A percentile compares a stretch with the other conserved stretches of the same genome.
Conservation (phyloP, 108 stramenopile species). For the Skeletonema potamos region DNA sequence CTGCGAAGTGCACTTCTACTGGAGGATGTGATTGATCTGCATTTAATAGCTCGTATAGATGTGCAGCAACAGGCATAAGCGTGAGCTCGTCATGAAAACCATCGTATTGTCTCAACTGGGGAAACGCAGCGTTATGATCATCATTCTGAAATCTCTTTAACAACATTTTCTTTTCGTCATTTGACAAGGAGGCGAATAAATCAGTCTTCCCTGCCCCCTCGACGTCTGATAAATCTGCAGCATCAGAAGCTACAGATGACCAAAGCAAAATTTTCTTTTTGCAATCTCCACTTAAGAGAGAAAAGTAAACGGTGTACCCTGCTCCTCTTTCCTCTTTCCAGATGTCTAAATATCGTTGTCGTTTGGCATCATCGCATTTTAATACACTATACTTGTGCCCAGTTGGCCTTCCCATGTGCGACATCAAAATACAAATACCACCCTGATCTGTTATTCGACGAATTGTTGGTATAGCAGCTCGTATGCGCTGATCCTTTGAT, state of each 20-base stretch:
- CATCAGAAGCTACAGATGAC: conserved; percentile 28
- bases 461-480: conserved; percentile 83
- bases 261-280: conserved; percentile 45
- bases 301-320: conserved; percentile 43
- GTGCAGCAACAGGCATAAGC: conserved; percentile 79
- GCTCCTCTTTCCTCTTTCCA: conserved; percentile 54
- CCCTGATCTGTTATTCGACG: conserved; percentile 58
- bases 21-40: conserved; percentile 9
- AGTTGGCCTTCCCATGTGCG: conserved; percentile 90
- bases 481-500: conserved; percentile 85
- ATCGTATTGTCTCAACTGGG: conserved; percentile 44
- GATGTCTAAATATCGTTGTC: conserved; percentile 44
- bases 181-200: conserved; percentile 31
- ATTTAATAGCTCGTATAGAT: conserved; percentile 77
- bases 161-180: conserved; percentile 32
- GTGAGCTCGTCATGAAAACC: conserved; percentile 64
- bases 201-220: conserved; percentile 38
- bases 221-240: not conserved
- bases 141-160: conserved; percentile 23
- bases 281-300: conserved; percentile 20
- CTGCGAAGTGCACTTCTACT: conserved; percentile 64
- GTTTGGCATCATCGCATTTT: not conserved
- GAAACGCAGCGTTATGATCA: conserved; percentile 8
- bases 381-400: conserved; percentile 30
- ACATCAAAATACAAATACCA: conserved; percentile 70